Evolutionary conservation across 805 yeast genomes (phyloP).

Genomic region (Debaryomyces castellii): DNA sequence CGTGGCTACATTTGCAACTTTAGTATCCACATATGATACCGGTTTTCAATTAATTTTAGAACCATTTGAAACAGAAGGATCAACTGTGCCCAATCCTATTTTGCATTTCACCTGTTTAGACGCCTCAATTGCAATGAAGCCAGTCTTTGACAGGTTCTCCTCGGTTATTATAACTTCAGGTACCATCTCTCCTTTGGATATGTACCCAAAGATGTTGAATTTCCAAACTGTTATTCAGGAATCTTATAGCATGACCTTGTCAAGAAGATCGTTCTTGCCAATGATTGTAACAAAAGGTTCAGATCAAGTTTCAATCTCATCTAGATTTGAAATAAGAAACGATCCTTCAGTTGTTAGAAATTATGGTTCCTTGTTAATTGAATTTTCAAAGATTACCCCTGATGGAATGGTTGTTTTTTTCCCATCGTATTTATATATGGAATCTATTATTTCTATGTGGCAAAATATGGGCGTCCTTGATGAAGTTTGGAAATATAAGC

Average conservation of each 20-base stretch:
- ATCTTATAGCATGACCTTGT: constrained; percentile 93
- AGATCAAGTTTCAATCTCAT: constrained; percentile 95
- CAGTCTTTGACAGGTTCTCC: constrained; percentile 89
- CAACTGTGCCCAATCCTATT: constrained; percentile 95
- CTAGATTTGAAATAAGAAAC: constrained; percentile 93
- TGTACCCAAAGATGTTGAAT: constrained; percentile 96
- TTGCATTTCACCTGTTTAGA: constrained; percentile 91
- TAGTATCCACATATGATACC: constrained; percentile 89
- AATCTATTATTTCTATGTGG: constrained; percentile 97
- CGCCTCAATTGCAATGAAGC: constrained; percentile 97
- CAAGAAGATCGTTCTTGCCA: constrained; percentile 89
- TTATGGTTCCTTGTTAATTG: constrained; percentile 89
- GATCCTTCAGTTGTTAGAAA: constrained; percentile 98
- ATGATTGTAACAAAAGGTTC: constrained; percentile 96
- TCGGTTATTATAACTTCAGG: constrained; percentile 96
- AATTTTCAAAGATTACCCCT: constrained; percentile 92
- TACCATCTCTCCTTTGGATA: constrained; percentile 95
- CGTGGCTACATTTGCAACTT: constrained; percentile 94
- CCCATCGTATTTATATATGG: constrained; percentile 97
- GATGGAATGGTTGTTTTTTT: constrained; percentile 98
- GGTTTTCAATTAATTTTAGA: constrained; percentile 92
- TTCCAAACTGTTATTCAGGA: constrained; percentile 92
- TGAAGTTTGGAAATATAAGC: constrained; percentile 96
- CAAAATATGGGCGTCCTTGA: constrained; percentile 97
- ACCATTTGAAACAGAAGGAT: constrained; percentile 91